phyloP scores from a whole-genome alignment of 1,284 basidiomycete genomes.

The Trametes pubescens region DNA sequence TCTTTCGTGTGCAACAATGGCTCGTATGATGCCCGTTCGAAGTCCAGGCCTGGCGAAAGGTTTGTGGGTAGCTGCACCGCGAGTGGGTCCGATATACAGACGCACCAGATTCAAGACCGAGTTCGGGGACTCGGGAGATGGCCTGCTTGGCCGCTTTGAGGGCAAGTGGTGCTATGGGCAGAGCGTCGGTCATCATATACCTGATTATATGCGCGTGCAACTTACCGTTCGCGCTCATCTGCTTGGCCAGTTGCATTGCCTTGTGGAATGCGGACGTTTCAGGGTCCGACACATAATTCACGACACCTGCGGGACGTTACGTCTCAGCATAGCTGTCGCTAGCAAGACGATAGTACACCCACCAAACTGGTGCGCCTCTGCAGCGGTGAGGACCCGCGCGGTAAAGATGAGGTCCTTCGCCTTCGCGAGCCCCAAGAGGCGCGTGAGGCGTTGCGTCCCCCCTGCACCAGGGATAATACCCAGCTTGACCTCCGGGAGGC shows the following conservation, averaged over 20 bases:
- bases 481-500: conserved; percentile 84
- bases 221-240: conserved; percentile 77
- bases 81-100: background rate
- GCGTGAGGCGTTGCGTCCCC: conserved; percentile 88
- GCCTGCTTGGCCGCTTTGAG: conserved; percentile 90
- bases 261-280: conserved; percentile 69
- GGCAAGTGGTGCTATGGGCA: conserved; percentile 80
- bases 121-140: conserved; percentile 81
- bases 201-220: background rate
- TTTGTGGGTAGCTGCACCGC: background rate
- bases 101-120: conserved; percentile 79
- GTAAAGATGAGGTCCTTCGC: conserved; percentile 92
- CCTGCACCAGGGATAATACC: conserved; percentile 98
- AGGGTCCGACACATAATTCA: conserved; percentile 78
- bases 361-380: conserved; percentile 81
- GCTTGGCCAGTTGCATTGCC: conserved; percentile 68
- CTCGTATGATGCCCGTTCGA: conserved; percentile 90
- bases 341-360: background rate
- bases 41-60: conserved; percentile 72
- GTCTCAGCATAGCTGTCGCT: background rate
- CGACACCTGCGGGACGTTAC: conserved; percentile 62
- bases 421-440: conserved; percentile 82
- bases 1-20: conserved; percentile 83
- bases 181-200: background rate
- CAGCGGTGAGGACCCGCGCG: conserved; percentile 67